Conservation (phyloP, 2,329 filamentous ascomycete genomes). For the Diaporthe ampelina region DNA sequence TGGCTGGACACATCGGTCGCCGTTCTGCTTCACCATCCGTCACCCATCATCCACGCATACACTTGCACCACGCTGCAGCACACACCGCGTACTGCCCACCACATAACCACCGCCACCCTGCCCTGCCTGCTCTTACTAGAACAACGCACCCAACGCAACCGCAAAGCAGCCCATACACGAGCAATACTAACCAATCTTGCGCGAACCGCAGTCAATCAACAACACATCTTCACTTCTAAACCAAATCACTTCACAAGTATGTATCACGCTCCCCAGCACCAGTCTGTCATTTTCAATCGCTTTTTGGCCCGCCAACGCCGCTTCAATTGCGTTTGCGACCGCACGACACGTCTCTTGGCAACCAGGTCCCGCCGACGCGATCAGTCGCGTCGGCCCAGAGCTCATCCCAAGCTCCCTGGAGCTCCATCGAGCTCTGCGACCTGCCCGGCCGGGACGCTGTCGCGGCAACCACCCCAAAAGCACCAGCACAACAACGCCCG, state of each 20-base stretch:
- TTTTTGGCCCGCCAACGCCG: constrained; percentile 49
- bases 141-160: constrained; percentile 34
- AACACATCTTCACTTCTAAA: constrained; percentile 40
- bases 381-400: constrained; percentile 27
- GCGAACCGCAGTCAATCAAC: constrained; percentile 48
- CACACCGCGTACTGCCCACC: constrained; percentile 40
- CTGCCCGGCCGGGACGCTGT: constrained; percentile 13
- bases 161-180: constrained; percentile 4
- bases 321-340: constrained; percentile 58
- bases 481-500: not conserved
- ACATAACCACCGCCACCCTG: not conserved
- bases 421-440: constrained; percentile 27
- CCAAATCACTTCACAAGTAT: constrained; percentile 52
- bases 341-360: constrained; percentile 21
- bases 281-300: constrained; percentile 54
- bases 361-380: constrained; percentile 19
- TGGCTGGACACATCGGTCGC: constrained; percentile 33
- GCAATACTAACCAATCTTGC: constrained; percentile 38
- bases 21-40: constrained; percentile 40
- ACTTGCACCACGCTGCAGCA: constrained; percentile 37
- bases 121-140: not conserved
- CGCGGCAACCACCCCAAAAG: not conserved
- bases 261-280: constrained; percentile 46
- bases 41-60: constrained; percentile 38
- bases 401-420: constrained; percentile 24